phyloP scores from a whole-genome alignment of 345 rosid species.

The Rhodamnia rubescens region DNA sequence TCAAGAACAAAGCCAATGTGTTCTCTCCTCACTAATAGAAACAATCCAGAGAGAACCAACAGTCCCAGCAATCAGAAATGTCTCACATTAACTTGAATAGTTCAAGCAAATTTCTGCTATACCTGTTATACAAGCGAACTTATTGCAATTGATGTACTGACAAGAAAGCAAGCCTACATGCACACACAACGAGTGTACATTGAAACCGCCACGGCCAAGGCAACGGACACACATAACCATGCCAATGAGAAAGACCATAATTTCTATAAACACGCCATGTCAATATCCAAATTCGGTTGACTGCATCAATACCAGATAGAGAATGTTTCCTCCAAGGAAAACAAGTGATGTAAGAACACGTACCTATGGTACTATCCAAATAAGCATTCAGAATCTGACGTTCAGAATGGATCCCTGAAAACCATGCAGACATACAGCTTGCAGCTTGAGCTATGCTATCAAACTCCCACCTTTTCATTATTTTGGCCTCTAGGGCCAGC shows the following conservation, averaged over 20 bases:
- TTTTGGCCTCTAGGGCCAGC: constrained; percentile 78
- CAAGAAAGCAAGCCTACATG: background rate
- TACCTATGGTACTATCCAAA: constrained; percentile 53
- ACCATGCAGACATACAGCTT: constrained; percentile 57
- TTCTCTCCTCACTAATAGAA: background rate
- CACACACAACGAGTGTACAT: background rate
- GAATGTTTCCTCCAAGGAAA: background rate
- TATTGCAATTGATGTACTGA: background rate
- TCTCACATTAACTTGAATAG: background rate
- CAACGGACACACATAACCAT: background rate
- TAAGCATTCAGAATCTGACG: constrained; percentile 37
- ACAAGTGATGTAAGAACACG: background rate
- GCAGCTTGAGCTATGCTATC: constrained; percentile 80
- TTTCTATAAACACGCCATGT: background rate
- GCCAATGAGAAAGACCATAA: background rate
- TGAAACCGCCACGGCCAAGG: background rate
- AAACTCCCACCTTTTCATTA: constrained; percentile 97
- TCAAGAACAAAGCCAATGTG: background rate
- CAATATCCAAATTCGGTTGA: background rate
- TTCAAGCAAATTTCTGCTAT: background rate
- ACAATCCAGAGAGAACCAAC: background rate
- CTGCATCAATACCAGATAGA: background rate
- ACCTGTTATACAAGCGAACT: background rate
- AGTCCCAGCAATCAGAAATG: background rate
- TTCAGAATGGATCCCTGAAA: constrained; percentile 60